Conservation (phyloP, 805 yeast species). For the Metschnikowia reukaufii region DNA sequence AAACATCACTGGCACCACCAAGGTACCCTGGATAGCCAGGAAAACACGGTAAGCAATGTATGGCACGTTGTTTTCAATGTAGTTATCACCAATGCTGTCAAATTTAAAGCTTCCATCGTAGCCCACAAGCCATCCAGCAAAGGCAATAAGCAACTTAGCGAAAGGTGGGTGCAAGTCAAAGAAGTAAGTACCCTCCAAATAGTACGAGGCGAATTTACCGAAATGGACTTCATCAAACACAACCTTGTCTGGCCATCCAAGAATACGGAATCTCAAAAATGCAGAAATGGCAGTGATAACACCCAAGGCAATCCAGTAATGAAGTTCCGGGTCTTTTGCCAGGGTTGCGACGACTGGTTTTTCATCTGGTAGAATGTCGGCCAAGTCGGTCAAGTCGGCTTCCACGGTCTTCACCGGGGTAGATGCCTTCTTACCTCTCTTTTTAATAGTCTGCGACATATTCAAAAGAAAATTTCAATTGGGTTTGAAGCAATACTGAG, state of each 20-base stretch:
- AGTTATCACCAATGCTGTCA: conserved; percentile 83
- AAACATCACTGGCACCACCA: conserved; percentile 82
- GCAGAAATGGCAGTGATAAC: conserved; percentile 45
- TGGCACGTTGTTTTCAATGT: conserved; percentile 77
- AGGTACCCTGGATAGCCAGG: conserved; percentile 76
- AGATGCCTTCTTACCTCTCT: conserved; percentile 27
- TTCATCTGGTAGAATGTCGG: conserved; percentile 1
- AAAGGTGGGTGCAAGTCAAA: conserved; percentile 98
- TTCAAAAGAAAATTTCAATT: background rate
- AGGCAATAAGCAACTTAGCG: conserved; percentile 89
- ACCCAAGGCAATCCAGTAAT: conserved; percentile 36
- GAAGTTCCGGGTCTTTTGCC: conserved; percentile 27
- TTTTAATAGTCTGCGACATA: conserved; percentile 32
- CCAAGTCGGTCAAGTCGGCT: conserved; percentile 9
- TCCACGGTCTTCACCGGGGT: conserved; percentile 3
- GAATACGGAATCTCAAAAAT: conserved; percentile 57
- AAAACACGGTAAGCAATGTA: conserved; percentile 79
- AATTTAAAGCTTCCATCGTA: conserved; percentile 92
- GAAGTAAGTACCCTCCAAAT: conserved; percentile 85
- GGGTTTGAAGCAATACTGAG: background rate
- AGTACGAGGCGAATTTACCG: conserved; percentile 83
- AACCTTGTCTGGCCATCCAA: conserved; percentile 69
- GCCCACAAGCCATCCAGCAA: conserved; percentile 85
- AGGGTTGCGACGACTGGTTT: background rate
- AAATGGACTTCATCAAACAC: conserved; percentile 88